These are phyloP conservation scores for Trichoderma guizhouense DNA, from an alignment of 2,329 filamentous ascomycete species.

Conservation along the genomic window DNA sequence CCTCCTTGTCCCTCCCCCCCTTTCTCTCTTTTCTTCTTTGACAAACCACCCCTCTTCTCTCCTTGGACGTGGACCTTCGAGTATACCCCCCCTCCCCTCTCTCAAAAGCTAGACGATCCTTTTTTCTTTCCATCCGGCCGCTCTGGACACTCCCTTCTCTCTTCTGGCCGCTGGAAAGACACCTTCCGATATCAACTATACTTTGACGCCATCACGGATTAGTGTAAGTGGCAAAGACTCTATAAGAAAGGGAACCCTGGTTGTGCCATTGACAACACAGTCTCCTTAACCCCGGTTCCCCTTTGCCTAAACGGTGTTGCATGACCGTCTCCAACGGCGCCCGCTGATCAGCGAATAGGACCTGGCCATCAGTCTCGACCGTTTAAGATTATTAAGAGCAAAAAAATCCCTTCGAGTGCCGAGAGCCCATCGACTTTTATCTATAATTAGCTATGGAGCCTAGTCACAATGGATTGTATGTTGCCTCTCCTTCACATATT, in stretches of 20 bases:
- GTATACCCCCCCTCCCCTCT: not conserved
- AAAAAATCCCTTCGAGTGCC: conserved; percentile 9
- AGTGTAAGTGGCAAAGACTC: conserved; percentile 14
- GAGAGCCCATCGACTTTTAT: conserved; percentile 6
- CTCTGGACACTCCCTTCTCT: not conserved
- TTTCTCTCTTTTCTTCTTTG: not conserved
- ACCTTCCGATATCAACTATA: not conserved
- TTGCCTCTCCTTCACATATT: conserved; percentile 4
- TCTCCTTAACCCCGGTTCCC: conserved; percentile 5
- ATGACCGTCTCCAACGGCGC: conserved; percentile 17
- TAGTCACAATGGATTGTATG: conserved; percentile 17
- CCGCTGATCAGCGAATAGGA: conserved; percentile 17
- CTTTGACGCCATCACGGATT: conserved; percentile 14
- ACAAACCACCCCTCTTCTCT: not conserved
- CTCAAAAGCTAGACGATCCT: not conserved
- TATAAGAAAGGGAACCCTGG: conserved; percentile 12
- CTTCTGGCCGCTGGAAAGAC: not conserved
- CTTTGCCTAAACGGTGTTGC: conserved; percentile 18
- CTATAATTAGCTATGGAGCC: conserved; percentile 18
- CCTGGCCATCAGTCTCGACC: conserved; percentile 7
- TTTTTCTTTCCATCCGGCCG: not conserved
- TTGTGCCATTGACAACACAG: conserved; percentile 8
- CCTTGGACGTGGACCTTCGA: not conserved
- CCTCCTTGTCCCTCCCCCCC: not conserved
- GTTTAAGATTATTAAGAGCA: conserved; percentile 14